These are phyloP conservation scores for Colletotrichum orbiculare DNA, from an alignment of 2,329 filamentous ascomycete species.

Conservation along the genomic window DNA sequence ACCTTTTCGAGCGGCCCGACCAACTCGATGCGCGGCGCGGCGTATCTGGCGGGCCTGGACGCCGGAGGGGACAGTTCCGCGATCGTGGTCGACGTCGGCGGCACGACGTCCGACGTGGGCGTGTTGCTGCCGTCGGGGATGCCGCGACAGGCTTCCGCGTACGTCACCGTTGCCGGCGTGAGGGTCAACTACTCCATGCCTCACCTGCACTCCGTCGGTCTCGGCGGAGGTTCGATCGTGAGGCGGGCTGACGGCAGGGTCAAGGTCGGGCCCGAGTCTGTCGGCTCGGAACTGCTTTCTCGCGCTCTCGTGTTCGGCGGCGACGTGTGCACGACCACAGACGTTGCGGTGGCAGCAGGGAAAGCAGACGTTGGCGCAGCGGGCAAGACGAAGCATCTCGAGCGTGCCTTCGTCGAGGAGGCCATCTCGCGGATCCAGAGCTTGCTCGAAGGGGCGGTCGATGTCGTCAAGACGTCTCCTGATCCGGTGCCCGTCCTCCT, in stretches of 20 bases:
- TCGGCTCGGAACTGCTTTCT: constrained; percentile 58
- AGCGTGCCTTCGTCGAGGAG: constrained; percentile 42
- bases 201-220: constrained; percentile 31
- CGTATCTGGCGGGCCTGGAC: constrained; percentile 58
- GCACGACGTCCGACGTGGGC: constrained; percentile 64
- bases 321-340: constrained; percentile 59
- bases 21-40: constrained; percentile 62
- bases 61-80: constrained; percentile 34
- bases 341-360: constrained; percentile 56
- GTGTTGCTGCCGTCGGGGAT: constrained; percentile 67
- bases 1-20: constrained; percentile 62
- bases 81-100: constrained; percentile 64
- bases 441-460: constrained; percentile 40
- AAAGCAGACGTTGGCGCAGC: constrained; percentile 59
- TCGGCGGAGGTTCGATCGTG: constrained; percentile 56
- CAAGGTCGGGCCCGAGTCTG: constrained; percentile 61
- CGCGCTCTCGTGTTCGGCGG: constrained; percentile 61
- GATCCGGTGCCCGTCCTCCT: constrained; percentile 53
- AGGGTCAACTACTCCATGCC: constrained; percentile 66
- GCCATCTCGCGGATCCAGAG: constrained; percentile 36
- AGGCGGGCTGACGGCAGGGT: constrained; percentile 44
- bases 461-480: constrained; percentile 42
- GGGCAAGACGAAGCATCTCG: constrained; percentile 40
- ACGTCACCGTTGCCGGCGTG: constrained; percentile 71
- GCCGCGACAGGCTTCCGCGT: constrained; percentile 71